A percentile compares a stretch with the other conserved stretches of the same genome.
Conservation (phyloP, 768 basidiomycete species). For the Hygrocybe punicea region DNA sequence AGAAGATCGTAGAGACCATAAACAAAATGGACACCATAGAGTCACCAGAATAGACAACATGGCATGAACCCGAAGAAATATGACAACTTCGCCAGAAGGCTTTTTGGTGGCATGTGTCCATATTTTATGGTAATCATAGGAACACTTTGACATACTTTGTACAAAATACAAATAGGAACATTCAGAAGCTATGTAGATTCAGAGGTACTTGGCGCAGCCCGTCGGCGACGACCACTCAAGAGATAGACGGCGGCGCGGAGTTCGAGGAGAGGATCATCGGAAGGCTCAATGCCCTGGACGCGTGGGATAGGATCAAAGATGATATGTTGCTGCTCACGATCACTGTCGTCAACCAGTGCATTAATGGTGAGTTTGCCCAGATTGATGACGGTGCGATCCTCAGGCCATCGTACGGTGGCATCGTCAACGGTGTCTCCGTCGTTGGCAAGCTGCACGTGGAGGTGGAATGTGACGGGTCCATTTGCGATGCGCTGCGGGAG, state of each 20-base stretch:
- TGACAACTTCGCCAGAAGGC: too few species aligned
- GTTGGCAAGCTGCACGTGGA: constrained; percentile 17
- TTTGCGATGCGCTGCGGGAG: constrained; percentile 11
- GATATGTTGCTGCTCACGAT: constrained; percentile 15
- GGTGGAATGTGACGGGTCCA: constrained; percentile 15
- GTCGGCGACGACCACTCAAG: constrained; percentile 19
- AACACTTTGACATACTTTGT: too few species aligned
- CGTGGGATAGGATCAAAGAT: constrained; percentile 22
- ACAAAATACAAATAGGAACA: too few species aligned
- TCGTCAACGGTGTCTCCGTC: constrained; percentile 19
- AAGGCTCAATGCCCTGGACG: constrained; percentile 15
- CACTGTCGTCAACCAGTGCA: constrained; percentile 12
- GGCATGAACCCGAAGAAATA: too few species aligned
- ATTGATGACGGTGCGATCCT: constrained; percentile 15
- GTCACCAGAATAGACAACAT: too few species aligned
- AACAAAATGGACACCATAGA: too few species aligned
- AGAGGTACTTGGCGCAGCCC: too few species aligned
- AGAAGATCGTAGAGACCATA: too few species aligned
- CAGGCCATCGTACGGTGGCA: constrained; percentile 18
- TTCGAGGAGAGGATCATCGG: constrained; percentile 19
- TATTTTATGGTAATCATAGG: too few species aligned
- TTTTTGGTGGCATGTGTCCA: too few species aligned
- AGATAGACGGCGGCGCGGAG: constrained; percentile 21
- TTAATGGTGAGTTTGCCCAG: constrained; percentile 15
- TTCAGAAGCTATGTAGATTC: too few species aligned